Conservation (phyloP, 1,284 basidiomycete species). For the Violaceomyces palustris region DNA sequence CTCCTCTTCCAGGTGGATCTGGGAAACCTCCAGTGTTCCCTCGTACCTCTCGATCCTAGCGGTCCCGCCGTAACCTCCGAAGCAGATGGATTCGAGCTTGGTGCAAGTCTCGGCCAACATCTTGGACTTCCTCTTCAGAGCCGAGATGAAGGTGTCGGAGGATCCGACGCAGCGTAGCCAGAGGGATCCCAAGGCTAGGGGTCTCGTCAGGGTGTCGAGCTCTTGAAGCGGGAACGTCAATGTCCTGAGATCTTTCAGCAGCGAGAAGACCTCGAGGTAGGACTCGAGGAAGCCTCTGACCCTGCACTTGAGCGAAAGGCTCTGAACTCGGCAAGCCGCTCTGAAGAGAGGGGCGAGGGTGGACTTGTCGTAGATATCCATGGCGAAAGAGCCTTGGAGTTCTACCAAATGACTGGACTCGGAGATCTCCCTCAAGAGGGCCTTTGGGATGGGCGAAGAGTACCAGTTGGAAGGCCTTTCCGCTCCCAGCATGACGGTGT, state of each 20-base stretch:
- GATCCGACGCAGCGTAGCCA: not conserved
- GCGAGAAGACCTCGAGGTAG: constrained; percentile 5
- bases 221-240: constrained; percentile 6
- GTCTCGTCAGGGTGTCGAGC: constrained; percentile 1
- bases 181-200: not conserved
- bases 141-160: constrained; percentile 3
- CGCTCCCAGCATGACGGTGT: constrained; percentile 3
- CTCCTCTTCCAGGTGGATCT: not conserved
- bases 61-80: constrained; percentile 3
- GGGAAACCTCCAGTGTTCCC: not conserved
- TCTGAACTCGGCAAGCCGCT: not conserved
- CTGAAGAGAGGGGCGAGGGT: constrained; percentile 4
- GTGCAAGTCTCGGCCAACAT: constrained; percentile 6
- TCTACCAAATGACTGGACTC: not conserved
- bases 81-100: constrained; percentile 1
- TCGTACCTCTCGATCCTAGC: constrained; percentile 1
- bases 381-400: constrained; percentile 5
- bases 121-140: not conserved
- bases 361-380: constrained; percentile 6
- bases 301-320: constrained; percentile 1
- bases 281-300: constrained; percentile 5
- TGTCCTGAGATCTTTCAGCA: not conserved
- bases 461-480: constrained; percentile 1
- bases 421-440: constrained; percentile 1
- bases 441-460: not conserved